Conservation (phyloP, 177 flowering plant genomes). For the Telopea speciosissima region DNA sequence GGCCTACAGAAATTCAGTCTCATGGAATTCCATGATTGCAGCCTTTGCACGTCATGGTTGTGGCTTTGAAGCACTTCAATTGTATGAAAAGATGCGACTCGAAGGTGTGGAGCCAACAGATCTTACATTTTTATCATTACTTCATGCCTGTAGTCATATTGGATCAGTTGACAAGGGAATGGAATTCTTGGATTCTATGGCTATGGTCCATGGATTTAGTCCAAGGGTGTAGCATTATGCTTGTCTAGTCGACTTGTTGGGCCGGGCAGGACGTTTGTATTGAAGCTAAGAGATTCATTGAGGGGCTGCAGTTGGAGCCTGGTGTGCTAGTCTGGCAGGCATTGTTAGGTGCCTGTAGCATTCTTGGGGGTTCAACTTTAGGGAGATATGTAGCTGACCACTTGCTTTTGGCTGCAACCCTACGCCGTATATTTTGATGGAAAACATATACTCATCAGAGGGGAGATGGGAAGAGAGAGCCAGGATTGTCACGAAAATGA, state of each 20-base stretch:
- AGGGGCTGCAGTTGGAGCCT: conserved; percentile 46
- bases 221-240: conserved; percentile 89
- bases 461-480: conserved; percentile 83
- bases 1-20: conserved; percentile 50
- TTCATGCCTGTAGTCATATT: conserved; percentile 90
- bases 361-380: conserved; percentile 54
- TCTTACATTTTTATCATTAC: conserved; percentile 77
- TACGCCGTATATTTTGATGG: conserved; percentile 52
- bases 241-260: conserved; percentile 85
- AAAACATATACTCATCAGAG: conserved; percentile 72
- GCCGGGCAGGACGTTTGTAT: conserved; percentile 67
- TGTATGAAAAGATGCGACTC: conserved; percentile 59
- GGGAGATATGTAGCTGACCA: conserved; percentile 75
- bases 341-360: conserved; percentile 75
- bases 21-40: conserved; percentile 89
- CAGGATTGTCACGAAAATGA: conserved; percentile 57
- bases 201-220: conserved; percentile 36
- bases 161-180: conserved; percentile 72
- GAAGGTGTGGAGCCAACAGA: conserved; percentile 65
- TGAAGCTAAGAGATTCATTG: conserved; percentile 70
- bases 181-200: conserved; percentile 66
- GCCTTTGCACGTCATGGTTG: conserved; percentile 87
- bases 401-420: conserved; percentile 32
- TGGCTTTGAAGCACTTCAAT: conserved; percentile 53
- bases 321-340: conserved; percentile 74